phyloP scores from a whole-genome alignment of 106 monocot genomes.

The Acorus gramineus region DNA sequence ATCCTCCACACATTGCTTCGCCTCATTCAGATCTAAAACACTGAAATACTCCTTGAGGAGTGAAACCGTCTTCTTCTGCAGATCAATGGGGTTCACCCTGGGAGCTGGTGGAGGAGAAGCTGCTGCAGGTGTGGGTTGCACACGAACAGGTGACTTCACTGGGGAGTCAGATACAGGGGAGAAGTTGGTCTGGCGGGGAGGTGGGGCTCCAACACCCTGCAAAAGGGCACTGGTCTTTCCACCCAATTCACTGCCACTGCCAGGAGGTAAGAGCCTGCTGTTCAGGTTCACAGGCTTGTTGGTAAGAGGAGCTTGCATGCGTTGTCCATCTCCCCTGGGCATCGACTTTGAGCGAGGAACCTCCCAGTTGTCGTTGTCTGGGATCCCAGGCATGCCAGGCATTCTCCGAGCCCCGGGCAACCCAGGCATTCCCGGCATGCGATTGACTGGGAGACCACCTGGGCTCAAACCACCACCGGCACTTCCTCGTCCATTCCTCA shows the following conservation, averaged over 20 bases:
- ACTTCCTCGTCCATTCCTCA: constrained; percentile 42
- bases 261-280: constrained; percentile 57
- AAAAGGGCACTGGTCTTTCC: constrained; percentile 75
- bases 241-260: constrained; percentile 40
- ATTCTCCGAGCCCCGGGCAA: constrained; percentile 83
- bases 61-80: constrained; percentile 69
- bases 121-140: no score
- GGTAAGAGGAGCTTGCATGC: constrained; percentile 12
- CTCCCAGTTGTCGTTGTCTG: constrained; percentile 79
- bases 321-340: constrained; percentile 22
- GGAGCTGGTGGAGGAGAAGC: not conserved
- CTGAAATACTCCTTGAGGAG: constrained; percentile 86
- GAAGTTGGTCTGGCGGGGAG: not conserved
- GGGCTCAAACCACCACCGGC: constrained; percentile 12
- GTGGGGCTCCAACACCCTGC: constrained; percentile 25
- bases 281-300: constrained; percentile 35
- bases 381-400: constrained; percentile 81
- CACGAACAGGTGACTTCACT: no score
- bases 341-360: constrained; percentile 58
- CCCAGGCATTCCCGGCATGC: constrained; percentile 53
- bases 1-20: constrained; percentile 74
- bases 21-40: constrained; percentile 62
- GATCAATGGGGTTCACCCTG: constrained; percentile 17
- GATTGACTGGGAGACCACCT: constrained; percentile 30
- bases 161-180: no score